Evolutionary conservation across 225 moss, liverwort and hornwort species (phyloP).

Genomic region (Climacium dendroides): DNA sequence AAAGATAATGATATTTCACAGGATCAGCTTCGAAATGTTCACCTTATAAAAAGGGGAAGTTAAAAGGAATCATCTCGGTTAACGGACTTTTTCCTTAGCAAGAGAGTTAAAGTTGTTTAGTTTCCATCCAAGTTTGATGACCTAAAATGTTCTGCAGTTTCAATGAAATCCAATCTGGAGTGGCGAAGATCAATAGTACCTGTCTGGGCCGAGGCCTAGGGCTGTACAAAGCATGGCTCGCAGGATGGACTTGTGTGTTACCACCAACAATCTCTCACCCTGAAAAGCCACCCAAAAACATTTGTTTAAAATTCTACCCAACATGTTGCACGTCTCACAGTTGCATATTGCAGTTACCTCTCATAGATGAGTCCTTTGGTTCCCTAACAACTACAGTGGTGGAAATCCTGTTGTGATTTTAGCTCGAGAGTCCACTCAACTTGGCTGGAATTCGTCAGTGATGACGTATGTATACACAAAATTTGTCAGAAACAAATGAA

Average conservation of each 20-base stretch:
- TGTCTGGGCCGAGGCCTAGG: constrained; percentile 69
- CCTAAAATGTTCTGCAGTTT: neutral
- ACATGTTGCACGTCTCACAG: neutral
- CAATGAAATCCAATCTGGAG: neutral
- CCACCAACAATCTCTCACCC: constrained; percentile 59
- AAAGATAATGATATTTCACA: neutral
- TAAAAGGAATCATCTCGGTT: neutral
- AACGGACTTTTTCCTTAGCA: neutral
- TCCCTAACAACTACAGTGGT: neutral
- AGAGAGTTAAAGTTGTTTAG: neutral
- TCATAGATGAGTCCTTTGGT: neutral
- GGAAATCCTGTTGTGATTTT: too few relatives aligned
- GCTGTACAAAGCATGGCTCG: constrained; percentile 79
- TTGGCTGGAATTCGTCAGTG: neutral
- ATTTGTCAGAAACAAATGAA: neutral
- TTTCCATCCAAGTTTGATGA: neutral
- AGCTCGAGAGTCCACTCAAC: neutral
- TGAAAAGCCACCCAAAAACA: neutral
- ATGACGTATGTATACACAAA: neutral
- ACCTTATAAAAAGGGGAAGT: neutral
- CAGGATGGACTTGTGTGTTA: constrained; percentile 78
- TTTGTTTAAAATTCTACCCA: neutral
- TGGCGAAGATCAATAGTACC: neutral
- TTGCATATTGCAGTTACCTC: neutral
- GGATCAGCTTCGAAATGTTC: neutral